phyloP scores from a whole-genome alignment of 2,329 filamentous ascomycete species.

The Tolypocladium amazonense region DNA sequence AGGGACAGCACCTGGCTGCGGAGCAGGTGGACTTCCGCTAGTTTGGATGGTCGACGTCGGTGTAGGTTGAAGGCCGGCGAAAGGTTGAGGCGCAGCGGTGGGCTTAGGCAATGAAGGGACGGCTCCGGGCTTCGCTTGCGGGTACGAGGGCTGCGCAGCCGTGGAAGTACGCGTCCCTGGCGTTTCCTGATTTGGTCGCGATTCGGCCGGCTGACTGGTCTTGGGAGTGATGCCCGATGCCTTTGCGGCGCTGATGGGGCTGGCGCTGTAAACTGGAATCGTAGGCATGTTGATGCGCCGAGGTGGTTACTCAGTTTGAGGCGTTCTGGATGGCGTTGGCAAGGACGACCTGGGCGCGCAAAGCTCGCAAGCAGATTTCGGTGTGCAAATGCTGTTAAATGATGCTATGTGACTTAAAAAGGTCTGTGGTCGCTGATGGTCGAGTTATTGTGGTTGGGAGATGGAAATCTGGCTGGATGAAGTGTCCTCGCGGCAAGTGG shows the following conservation, averaged over 20 bases:
- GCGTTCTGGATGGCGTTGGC: background rate
- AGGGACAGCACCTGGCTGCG: constrained; percentile 48
- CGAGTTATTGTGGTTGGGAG: background rate
- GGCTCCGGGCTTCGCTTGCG: constrained; percentile 37
- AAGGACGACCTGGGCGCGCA: background rate
- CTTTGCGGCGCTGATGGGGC: constrained; percentile 48
- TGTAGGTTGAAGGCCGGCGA: constrained; percentile 28
- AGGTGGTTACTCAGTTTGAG: background rate
- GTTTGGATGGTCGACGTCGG: constrained; percentile 23
- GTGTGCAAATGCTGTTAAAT: background rate
- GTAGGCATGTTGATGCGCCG: constrained; percentile 39
- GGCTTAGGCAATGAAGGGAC: constrained; percentile 30
- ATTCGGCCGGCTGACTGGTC: constrained; percentile 17
- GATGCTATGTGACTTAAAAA: background rate
- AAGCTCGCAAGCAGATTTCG: background rate
- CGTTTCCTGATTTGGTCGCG: constrained; percentile 7
- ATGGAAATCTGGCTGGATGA: background rate
- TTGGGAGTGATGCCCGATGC: constrained; percentile 36
- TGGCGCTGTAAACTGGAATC: constrained; percentile 48
- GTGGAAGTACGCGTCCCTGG: constrained; percentile 16
- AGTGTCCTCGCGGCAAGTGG: background rate
- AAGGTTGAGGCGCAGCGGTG: constrained; percentile 26
- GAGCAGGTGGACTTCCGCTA: constrained; percentile 34
- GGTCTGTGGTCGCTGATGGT: background rate
- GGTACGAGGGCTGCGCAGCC: constrained; percentile 16